Evolutionary conservation across 1,284 basidiomycete genomes (phyloP).

Genomic region (Cerrena zonata): DNA sequence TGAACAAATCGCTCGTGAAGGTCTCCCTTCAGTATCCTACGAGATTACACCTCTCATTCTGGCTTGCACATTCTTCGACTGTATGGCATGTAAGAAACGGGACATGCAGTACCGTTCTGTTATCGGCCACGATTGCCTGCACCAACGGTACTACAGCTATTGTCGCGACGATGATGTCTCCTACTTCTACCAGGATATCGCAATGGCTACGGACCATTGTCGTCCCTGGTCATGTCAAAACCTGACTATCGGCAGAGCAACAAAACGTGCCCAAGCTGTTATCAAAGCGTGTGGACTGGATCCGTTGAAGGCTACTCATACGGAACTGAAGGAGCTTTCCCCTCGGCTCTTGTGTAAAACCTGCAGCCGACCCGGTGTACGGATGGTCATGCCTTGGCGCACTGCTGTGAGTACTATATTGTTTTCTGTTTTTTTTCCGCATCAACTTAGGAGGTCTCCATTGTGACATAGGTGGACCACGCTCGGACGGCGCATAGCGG

Average conservation of each 20-base stretch:
- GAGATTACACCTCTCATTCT: neutral
- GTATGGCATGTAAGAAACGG: conserved; percentile 1
- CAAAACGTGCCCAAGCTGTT: neutral
- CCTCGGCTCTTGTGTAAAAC: conserved; percentile 3
- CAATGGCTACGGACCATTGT: neutral
- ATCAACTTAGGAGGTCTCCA: neutral
- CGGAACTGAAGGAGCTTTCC: neutral
- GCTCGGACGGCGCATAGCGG: neutral
- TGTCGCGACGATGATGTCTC: conserved; percentile 4
- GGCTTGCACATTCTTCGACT: conserved; percentile 4
- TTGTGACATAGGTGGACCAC: conserved; percentile 4
- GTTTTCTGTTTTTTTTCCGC: neutral
- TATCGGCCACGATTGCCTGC: conserved; percentile 5
- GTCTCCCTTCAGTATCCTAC: neutral
- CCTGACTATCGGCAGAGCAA: neutral
- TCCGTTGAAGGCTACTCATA: neutral
- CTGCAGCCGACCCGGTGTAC: conserved; percentile 5
- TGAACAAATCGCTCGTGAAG: neutral
- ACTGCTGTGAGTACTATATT: conserved; percentile 4
- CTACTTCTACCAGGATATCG: conserved; percentile 6
- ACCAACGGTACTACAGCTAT: conserved; percentile 1
- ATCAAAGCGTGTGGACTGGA: conserved; percentile 6
- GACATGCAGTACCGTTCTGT: conserved; percentile 4
- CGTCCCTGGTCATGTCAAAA: conserved; percentile 4
- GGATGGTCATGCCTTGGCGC: conserved; percentile 3